phyloP scores from a whole-genome alignment of 805 yeast genomes.

The Saturnispora halmiae region DNA sequence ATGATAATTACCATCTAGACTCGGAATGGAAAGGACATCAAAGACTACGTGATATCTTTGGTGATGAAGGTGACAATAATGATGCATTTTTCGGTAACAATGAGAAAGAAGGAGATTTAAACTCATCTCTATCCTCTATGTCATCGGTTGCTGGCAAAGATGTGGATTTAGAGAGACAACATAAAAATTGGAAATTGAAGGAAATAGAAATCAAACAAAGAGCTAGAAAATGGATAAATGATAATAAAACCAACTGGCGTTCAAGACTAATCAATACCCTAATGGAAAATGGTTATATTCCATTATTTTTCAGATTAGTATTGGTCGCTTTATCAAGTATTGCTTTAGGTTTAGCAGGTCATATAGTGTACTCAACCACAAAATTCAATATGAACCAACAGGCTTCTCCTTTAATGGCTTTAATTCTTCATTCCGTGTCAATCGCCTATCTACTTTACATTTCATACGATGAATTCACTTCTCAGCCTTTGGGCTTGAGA shows the following conservation, averaged over 20 bases:
- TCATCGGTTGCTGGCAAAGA: neutral
- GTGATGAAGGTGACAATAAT: neutral
- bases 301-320: slow-evolving; percentile 59
- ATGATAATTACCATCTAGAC: slow-evolving; percentile 27
- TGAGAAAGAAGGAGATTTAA: neutral
- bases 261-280: slow-evolving; percentile 53
- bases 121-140: neutral
- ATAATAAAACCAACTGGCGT: slow-evolving; percentile 52
- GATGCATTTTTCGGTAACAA: no score
- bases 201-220: slow-evolving; percentile 36
- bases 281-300: slow-evolving; percentile 71
- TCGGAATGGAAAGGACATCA: slow-evolving; percentile 67
- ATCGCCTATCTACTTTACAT: slow-evolving; percentile 70
- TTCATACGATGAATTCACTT: slow-evolving; percentile 83
- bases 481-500: slow-evolving; percentile 86
- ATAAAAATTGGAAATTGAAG: slow-evolving; percentile 12
- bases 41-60: slow-evolving; percentile 33
- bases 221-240: slow-evolving; percentile 61
- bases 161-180: slow-evolving; percentile 6
- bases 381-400: slow-evolving; percentile 47
- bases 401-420: slow-evolving; percentile 89
- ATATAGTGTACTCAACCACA: slow-evolving; percentile 39
- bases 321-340: slow-evolving; percentile 50
- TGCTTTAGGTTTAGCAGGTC: slow-evolving; percentile 64
- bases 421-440: slow-evolving; percentile 74